phyloP scores from a whole-genome alignment of 1,284 basidiomycete species.

The Moesziomyces sp. region DNA sequence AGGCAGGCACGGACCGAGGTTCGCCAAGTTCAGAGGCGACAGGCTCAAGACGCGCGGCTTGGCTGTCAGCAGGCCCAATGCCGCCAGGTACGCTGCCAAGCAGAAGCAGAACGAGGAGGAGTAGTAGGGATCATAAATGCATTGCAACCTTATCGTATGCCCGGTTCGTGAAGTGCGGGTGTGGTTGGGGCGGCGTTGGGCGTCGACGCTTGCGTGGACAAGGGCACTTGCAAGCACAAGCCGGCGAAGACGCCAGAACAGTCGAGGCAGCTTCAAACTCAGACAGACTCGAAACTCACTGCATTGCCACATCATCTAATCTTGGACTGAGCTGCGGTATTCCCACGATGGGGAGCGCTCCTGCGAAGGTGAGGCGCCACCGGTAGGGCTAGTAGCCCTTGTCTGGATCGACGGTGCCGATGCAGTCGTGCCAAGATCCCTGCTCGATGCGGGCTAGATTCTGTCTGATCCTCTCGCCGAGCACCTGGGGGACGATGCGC shows the following conservation, averaged over 20 bases:
- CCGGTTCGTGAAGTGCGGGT: no score
- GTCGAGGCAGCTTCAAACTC: no score
- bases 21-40: constrained; percentile 20
- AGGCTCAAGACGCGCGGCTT: constrained; percentile 30
- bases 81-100: background rate
- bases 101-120: background rate
- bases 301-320: no score
- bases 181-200: background rate
- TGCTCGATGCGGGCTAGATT: constrained; percentile 12
- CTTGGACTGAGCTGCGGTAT: no score
- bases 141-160: background rate
- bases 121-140: background rate
- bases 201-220: no score
- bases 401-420: constrained; percentile 16
- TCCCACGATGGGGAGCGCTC: no score
- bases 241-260: no score
- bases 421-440: background rate
- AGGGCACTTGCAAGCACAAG: no score
- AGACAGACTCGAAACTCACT: no score
- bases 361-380: background rate
- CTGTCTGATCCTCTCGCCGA: constrained; percentile 9
- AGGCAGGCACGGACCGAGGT: constrained; percentile 3
- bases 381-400: constrained; percentile 25
- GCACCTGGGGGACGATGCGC: background rate
- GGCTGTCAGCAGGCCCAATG: constrained; percentile 18